Conservation (phyloP, 805 yeast species). For the Candida alai region DNA sequence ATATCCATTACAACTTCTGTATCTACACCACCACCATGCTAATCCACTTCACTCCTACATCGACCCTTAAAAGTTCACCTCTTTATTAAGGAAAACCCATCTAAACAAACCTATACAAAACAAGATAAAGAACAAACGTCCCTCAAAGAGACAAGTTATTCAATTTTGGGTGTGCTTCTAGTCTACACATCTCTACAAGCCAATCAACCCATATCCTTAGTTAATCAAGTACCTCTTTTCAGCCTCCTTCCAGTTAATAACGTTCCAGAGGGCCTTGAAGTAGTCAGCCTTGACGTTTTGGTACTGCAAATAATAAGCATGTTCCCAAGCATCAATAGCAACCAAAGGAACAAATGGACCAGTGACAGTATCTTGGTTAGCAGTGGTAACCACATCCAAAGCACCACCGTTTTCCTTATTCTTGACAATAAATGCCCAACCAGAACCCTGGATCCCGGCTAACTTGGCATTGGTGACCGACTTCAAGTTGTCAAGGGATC, state of each 20-base stretch:
- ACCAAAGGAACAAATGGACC: conserved; percentile 42
- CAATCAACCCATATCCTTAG: too few species aligned
- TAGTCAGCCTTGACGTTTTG: conserved; percentile 49
- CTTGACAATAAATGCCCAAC: conserved; percentile 51
- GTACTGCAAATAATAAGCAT: conserved; percentile 51
- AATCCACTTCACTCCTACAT: too few species aligned
- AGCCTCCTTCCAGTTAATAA: conserved; percentile 48
- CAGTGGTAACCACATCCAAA: conserved; percentile 43
- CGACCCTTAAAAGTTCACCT: too few species aligned
- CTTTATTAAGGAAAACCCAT: too few species aligned
- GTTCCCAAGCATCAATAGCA: conserved; percentile 55
- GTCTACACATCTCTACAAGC: too few species aligned
- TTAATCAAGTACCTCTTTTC: conserved; percentile 34
- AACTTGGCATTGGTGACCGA: conserved; percentile 38
- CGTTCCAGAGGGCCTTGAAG: conserved; percentile 49
- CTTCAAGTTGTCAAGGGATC: conserved; percentile 43
- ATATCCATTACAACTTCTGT: too few species aligned
- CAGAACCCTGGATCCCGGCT: conserved; percentile 50
- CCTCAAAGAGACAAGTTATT: too few species aligned
- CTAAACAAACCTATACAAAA: too few species aligned
- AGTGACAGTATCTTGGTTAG: conserved; percentile 47
- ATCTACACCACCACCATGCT: too few species aligned
- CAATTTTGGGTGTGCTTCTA: too few species aligned
- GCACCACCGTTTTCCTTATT: conserved; percentile 41
- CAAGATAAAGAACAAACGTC: too few species aligned